Base-by-base conservation (phyloP, 768 basidiomycete species). In the Leccinum rimulosum region DNA sequence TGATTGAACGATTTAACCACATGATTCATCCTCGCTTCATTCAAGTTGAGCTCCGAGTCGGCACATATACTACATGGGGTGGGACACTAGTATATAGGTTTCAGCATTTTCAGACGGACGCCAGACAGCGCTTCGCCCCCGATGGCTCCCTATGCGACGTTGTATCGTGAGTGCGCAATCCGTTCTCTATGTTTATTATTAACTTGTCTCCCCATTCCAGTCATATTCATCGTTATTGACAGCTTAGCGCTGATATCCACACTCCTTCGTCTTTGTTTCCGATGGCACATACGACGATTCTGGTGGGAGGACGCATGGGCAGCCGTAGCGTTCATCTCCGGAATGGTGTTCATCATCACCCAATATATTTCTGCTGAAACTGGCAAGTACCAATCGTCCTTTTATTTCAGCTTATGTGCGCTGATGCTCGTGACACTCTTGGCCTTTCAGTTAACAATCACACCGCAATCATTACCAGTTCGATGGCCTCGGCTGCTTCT, bases 211-310 rank as follows among this genome's bases (percentile, higher is more conserved):
- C 48, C 40, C 9, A n/a, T n/a, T 40, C 38, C 38, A 67, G 66
- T 62, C 9, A 6, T 22, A 5, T 58, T 59, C 45, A 38, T 28
- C 14, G 31, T 54, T 15, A 3, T 60, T 17, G 48, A 59, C 12
- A 40, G 54, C 40, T 50, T 67, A 11, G 54, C 33, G 14, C 7
- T 60, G 1, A 35, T 60, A 4, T 54, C 64, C 40, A 64, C 66
- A 1, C 27, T 67, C 4, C 59, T 64, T 56, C 66, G 66, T 8
- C n/a, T 67, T 19, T 52, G 45, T 1, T 57, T 67, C 36, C 63
- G 66, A 28, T 33, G 58, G 11, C 54, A 28, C 28, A 60, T 67
- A 52, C 63, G 48, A 48, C 25, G 59, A 30, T 43, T 43, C 40
- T 43, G 40, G 40, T 43, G 40, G 40, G 40, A 43, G 40, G 40